Percentiles rank a stretch among this genome's conserved stretches.
These are phyloP conservation scores for Prunus fruticosa DNA, from an alignment of 306 rosid species.

Conservation along the genomic window DNA sequence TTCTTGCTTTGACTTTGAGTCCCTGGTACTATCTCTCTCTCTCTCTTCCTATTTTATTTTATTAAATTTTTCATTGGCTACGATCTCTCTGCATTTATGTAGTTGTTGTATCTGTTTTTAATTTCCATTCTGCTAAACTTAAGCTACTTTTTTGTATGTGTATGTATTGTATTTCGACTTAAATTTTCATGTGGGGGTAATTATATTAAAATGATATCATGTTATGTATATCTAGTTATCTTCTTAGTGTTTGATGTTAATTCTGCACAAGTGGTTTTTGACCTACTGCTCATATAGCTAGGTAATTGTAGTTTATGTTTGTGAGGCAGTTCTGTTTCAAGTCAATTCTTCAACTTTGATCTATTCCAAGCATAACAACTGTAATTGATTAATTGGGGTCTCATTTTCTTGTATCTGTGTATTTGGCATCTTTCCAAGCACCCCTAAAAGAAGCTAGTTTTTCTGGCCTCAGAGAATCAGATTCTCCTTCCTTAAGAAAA, in stretches of 20 bases:
- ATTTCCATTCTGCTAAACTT: background rate
- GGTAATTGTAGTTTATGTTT: background rate
- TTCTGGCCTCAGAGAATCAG: background rate
- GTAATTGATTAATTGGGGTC: background rate
- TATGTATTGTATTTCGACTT: background rate
- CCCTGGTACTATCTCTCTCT: slow-evolving; percentile 28
- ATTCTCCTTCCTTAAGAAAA: background rate
- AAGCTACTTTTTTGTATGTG: background rate
- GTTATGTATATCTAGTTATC: background rate
- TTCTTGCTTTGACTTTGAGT: slow-evolving; percentile 30
- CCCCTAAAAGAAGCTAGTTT: background rate
- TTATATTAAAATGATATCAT: background rate
- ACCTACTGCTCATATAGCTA: background rate
- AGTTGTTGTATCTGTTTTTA: background rate
- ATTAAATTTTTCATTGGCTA: background rate
- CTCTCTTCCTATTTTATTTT: background rate
- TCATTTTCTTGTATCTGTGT: background rate
- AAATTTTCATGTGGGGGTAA: slow-evolving; percentile 29
- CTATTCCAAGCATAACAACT: background rate
- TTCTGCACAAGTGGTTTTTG: background rate
- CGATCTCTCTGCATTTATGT: background rate
- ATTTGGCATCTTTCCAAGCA: background rate
- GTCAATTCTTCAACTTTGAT: background rate
- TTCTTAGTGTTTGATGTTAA: background rate
- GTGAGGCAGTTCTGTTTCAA: background rate